Evolutionary conservation across 2,329 filamentous ascomycete species (phyloP).

Genomic region (Colletotrichum sp.): DNA sequence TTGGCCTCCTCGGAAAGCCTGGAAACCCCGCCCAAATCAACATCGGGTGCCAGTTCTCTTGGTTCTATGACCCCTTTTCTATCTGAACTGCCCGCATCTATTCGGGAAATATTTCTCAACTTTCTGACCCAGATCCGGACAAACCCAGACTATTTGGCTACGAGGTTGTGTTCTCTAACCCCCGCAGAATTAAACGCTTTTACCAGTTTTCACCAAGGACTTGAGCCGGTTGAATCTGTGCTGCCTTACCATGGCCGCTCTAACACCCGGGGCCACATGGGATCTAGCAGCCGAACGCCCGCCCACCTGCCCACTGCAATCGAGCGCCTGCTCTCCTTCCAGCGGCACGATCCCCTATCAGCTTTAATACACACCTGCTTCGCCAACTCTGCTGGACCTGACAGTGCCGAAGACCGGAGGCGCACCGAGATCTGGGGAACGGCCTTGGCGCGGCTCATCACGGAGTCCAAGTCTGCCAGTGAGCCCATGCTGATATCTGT

Average conservation of each 20-base stretch:
- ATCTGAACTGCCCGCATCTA: slow-evolving; percentile 76
- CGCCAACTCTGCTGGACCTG: slow-evolving; percentile 82
- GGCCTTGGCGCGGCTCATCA: slow-evolving; percentile 82
- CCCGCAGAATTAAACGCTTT: slow-evolving; percentile 79
- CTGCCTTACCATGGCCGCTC: slow-evolving; percentile 69
- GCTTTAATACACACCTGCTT: slow-evolving; percentile 88
- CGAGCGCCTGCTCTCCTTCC: slow-evolving; percentile 85
- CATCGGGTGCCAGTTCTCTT: slow-evolving; percentile 39
- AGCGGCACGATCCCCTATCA: slow-evolving; percentile 85
- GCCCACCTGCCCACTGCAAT: slow-evolving; percentile 66
- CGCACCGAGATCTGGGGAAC: slow-evolving; percentile 89
- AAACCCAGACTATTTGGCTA: slow-evolving; percentile 87
- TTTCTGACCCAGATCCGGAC: slow-evolving; percentile 85
- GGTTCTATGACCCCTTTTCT: slow-evolving; percentile 62
- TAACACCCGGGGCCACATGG: slow-evolving; percentile 51
- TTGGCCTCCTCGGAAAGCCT: slow-evolving; percentile 40
- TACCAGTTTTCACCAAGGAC: slow-evolving; percentile 76
- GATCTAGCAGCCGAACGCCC: slow-evolving; percentile 28
- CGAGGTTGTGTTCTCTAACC: slow-evolving; percentile 77
- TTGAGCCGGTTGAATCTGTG: slow-evolving; percentile 85
- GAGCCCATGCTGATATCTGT: slow-evolving; percentile 85
- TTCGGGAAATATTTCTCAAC: slow-evolving; percentile 76
- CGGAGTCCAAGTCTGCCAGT: slow-evolving; percentile 75
- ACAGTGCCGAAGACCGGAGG: slow-evolving; percentile 80
- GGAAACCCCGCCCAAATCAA: slow-evolving; percentile 7